A percentile compares a stretch with the other conserved stretches of the same genome.
Conservation (phyloP, 129 eudicot genomes). For the Centaurea solstitialis region DNA sequence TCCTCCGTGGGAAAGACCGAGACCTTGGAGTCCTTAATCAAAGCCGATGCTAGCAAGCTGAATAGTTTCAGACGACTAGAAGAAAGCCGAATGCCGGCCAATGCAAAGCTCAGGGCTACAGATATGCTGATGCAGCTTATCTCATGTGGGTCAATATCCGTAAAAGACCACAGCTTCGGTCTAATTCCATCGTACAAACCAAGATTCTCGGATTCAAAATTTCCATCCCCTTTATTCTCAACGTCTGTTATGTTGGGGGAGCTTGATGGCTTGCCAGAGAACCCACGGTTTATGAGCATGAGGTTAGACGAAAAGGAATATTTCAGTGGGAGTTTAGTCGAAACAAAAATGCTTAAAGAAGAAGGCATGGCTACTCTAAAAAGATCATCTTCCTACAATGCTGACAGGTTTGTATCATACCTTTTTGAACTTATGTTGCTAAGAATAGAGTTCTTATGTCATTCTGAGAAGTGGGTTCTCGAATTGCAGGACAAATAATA, state of each 20-base stretch:
- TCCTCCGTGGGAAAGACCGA: conserved; percentile 73
- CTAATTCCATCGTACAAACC: conserved; percentile 81
- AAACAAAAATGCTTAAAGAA: conserved; percentile 61
- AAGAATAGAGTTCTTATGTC: not conserved
- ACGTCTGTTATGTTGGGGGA: conserved; percentile 78
- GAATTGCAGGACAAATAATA: conserved; percentile 51
- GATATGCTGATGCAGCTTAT: conserved; percentile 82
- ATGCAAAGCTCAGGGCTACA: conserved; percentile 68
- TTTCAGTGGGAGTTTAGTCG: conserved; percentile 91
- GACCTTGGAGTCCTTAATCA: conserved; percentile 76
- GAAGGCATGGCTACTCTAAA: conserved; percentile 56
- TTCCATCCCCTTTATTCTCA: conserved; percentile 82
- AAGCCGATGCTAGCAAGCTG: conserved; percentile 81
- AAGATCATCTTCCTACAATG: conserved; percentile 80
- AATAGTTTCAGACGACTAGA: conserved; percentile 62
- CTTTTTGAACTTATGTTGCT: not conserved
- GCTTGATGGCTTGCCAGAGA: conserved; percentile 75
- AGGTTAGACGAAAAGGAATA: conserved; percentile 85
- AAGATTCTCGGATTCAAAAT: conserved; percentile 67
- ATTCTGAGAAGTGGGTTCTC: conserved; percentile 10
- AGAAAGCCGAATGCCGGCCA: conserved; percentile 43
- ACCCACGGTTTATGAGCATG: conserved; percentile 71
- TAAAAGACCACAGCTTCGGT: conserved; percentile 90
- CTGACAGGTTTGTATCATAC: conserved; percentile 62
- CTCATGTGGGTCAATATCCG: conserved; percentile 92